Percentiles rank a stretch among this genome's conserved stretches.
phyloP scores from a whole-genome alignment of 2,329 filamentous ascomycete genomes.

The Ophiocordyceps unilateralis region DNA sequence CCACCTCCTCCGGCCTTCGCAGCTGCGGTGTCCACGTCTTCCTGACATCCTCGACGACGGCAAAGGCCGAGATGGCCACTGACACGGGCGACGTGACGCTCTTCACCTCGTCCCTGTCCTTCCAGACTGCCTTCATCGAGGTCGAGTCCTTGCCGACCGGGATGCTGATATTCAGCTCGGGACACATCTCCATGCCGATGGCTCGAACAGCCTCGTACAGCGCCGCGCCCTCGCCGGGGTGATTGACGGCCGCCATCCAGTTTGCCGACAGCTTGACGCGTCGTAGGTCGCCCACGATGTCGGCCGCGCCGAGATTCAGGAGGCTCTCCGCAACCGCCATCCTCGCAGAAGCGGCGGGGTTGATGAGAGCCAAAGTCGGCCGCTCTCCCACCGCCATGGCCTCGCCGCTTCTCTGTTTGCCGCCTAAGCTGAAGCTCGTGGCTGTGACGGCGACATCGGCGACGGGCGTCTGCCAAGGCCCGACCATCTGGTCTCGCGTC shows the following conservation, averaged over 20 bases:
- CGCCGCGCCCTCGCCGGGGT: constrained; percentile 80
- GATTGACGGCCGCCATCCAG: constrained; percentile 96
- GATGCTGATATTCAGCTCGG: constrained; percentile 76
- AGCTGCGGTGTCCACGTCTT: constrained; percentile 92
- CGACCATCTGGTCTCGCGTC: constrained; percentile 85
- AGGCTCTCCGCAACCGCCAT: constrained; percentile 94
- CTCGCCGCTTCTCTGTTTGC: constrained; percentile 63
- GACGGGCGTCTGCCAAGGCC: constrained; percentile 88
- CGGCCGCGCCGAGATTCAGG: constrained; percentile 75
- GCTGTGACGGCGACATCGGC: constrained; percentile 87
- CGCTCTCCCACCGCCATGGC: constrained; percentile 98
- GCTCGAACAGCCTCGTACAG: constrained; percentile 89
- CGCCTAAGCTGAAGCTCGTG: constrained; percentile 51
- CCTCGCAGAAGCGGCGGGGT: constrained; percentile 72
- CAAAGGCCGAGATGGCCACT: constrained; percentile 80
- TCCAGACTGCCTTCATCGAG: constrained; percentile 98
- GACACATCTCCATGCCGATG: constrained; percentile 84
- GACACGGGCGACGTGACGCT: constrained; percentile 89
- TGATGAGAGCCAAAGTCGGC: constrained; percentile 76
- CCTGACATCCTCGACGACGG: constrained; percentile 62
- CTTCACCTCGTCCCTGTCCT: constrained; percentile 50
- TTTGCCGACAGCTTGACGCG: constrained; percentile 85
- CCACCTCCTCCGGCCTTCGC: constrained; percentile 67
- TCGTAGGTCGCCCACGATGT: constrained; percentile 51
- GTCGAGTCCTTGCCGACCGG: constrained; percentile 97